phyloP scores from a whole-genome alignment of 805 yeast genomes.

The Scheffersomyces amazonensis region DNA sequence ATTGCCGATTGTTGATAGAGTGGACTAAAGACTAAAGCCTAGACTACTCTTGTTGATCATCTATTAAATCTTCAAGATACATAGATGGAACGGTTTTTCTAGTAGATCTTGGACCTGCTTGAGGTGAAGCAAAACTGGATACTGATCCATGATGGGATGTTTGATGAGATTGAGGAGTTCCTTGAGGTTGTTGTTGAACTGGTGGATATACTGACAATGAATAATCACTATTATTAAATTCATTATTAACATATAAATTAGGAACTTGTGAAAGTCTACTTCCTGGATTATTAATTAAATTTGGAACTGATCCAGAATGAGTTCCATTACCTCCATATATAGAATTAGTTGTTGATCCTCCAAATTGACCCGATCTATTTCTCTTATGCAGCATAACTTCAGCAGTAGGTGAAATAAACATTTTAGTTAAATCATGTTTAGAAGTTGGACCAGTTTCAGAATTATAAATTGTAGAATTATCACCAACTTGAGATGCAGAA shows the following conservation, averaged over 20 bases:
- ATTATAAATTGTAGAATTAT: slow-evolving; percentile 31
- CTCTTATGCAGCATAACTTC: slow-evolving; percentile 58
- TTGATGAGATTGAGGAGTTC: slow-evolving; percentile 2
- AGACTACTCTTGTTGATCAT: too few species aligned
- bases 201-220: slow-evolving; percentile 6
- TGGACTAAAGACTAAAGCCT: too few species aligned
- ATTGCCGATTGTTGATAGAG: too few species aligned
- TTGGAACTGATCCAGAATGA: slow-evolving; percentile 10
- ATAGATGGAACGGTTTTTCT: slow-evolving; percentile 45
- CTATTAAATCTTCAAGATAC: slow-evolving; percentile 51
- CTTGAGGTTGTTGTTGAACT: slow-evolving; percentile 1
- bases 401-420: slow-evolving; percentile 80
- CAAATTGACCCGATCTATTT: slow-evolving; percentile 21
- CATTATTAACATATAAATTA: slow-evolving; percentile 37
- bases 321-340: slow-evolving; percentile 9
- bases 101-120: slow-evolving; percentile 13
- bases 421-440: slow-evolving; percentile 41
- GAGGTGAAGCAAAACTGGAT: neutral
- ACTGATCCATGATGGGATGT: neutral
- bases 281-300: slow-evolving; percentile 17
- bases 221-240: slow-evolving; percentile 32
- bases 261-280: slow-evolving; percentile 34
- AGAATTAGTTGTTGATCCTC: slow-evolving; percentile 18
- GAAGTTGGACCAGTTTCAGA: slow-evolving; percentile 30
- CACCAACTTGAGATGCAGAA: slow-evolving; percentile 19